Evolutionary conservation across 345 rosid species (phyloP).

Genomic region (Hevea brasiliensis): DNA sequence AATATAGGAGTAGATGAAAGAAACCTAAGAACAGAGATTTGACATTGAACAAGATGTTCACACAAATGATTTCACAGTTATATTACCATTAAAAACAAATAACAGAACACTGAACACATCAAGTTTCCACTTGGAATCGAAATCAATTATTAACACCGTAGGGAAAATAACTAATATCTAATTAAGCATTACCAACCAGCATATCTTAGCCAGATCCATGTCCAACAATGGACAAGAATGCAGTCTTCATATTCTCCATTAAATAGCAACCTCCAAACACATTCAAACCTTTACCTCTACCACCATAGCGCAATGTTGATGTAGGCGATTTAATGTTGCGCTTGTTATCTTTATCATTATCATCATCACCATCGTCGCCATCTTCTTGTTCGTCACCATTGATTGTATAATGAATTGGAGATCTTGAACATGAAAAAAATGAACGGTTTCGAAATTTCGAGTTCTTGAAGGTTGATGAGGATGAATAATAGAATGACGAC

Average conservation of each 20-base stretch:
- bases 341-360: constrained; percentile 7
- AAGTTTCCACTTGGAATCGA: not conserved
- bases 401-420: constrained; percentile 5
- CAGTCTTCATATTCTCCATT: constrained; percentile 48
- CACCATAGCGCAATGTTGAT: constrained; percentile 38
- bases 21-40: not conserved
- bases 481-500: constrained; percentile 22
- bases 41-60: not conserved
- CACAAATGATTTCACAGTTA: not conserved
- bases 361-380: constrained; percentile 6
- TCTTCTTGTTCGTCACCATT: not conserved
- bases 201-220: constrained; percentile 19
- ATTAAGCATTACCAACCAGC: not conserved
- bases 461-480: constrained; percentile 1
- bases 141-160: not conserved
- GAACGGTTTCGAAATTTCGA: constrained; percentile 8
- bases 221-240: constrained; percentile 40
- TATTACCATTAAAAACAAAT: not conserved
- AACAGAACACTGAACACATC: not conserved
- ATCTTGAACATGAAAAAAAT: constrained; percentile 31
- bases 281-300: constrained; percentile 13
- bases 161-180: not conserved
- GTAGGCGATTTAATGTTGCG: constrained; percentile 20
- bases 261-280: constrained; percentile 39
- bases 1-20: too few species aligned